Evolutionary conservation across 2,329 filamentous ascomycete species (phyloP).

Genomic region (Trichophyton schoenleinii): DNA sequence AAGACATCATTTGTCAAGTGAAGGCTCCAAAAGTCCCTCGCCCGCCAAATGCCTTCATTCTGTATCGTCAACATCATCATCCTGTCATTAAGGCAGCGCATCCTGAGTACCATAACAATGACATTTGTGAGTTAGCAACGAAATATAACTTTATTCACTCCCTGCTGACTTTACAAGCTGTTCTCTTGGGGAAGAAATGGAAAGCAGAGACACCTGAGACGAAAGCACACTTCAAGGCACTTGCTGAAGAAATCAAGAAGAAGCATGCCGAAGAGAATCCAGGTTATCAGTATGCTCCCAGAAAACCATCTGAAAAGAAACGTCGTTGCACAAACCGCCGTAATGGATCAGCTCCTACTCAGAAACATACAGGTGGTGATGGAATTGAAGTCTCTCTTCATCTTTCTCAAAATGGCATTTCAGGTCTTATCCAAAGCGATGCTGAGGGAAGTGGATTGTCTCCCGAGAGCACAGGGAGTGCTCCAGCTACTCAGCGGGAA

Average conservation of each 20-base stretch:
- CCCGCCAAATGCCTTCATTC: slow-evolving; percentile 36
- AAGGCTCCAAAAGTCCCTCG: slow-evolving; percentile 29
- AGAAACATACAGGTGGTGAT: background rate
- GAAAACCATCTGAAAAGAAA: slow-evolving; percentile 36
- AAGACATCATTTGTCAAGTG: slow-evolving; percentile 5
- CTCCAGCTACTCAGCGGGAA: background rate
- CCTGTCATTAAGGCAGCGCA: slow-evolving; percentile 26
- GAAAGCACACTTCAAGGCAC: slow-evolving; percentile 26
- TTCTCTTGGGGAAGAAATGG: slow-evolving; percentile 34
- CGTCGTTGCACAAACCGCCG: slow-evolving; percentile 30
- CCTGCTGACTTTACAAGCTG: slow-evolving; percentile 19
- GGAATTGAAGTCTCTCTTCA: background rate
- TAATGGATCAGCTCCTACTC: background rate
- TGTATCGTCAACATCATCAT: slow-evolving; percentile 34
- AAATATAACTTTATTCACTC: background rate
- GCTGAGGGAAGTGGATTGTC: slow-evolving; percentile 1
- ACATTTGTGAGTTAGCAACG: slow-evolving; percentile 29
- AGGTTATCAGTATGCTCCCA: slow-evolving; percentile 36
- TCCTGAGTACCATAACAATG: slow-evolving; percentile 34
- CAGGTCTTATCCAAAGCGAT: background rate
- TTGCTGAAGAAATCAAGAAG: slow-evolving; percentile 29
- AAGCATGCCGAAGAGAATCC: slow-evolving; percentile 31
- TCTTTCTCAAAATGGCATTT: background rate
- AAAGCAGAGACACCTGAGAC: slow-evolving; percentile 25
- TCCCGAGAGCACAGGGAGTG: slow-evolving; percentile 1